Conservation (phyloP, 768 basidiomycete genomes). For the Podaxis mareebaensis region DNA sequence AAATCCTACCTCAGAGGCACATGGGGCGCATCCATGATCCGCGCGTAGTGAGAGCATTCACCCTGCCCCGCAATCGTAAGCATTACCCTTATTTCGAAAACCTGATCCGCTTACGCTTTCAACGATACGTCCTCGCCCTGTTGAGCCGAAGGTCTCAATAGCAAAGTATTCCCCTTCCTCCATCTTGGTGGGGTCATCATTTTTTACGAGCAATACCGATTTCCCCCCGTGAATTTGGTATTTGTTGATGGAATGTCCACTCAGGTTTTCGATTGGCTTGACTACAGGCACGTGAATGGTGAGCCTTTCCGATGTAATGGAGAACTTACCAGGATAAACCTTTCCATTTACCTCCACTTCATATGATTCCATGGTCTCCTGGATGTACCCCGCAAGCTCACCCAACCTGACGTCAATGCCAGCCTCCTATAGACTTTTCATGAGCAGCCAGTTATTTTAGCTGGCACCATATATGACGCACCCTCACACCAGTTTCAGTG, state of each 20-base stretch:
- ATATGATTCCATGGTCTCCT: conserved; percentile 99
- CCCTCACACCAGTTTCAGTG: conserved; percentile 88
- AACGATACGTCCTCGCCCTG: conserved; percentile 84
- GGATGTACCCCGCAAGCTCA: conserved; percentile 88
- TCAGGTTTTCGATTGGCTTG: conserved; percentile 91
- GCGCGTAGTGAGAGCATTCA: conserved; percentile 93
- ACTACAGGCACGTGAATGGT: conserved; percentile 46
- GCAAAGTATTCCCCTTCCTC: conserved; percentile 99
- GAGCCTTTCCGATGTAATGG: conserved; percentile 8
- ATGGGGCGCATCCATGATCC: conserved; percentile 64
- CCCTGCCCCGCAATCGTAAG: conserved; percentile 50
- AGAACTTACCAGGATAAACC: conserved; percentile 66
- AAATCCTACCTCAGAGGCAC: conserved; percentile 68
- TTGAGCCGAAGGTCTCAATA: conserved; percentile 99
- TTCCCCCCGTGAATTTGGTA: conserved; percentile 96
- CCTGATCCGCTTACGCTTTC: conserved; percentile 58
- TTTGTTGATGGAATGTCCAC: conserved; percentile 88
- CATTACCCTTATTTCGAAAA: neutral
- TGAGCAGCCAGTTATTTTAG: conserved; percentile 1
- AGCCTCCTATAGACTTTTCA: conserved; percentile 63
- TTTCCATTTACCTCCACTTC: conserved; percentile 93
- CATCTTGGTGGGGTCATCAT: conserved; percentile 92
- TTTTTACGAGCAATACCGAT: conserved; percentile 86
- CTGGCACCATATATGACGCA: conserved; percentile 28
- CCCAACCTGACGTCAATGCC: conserved; percentile 95